phyloP scores from a whole-genome alignment of 192 early-diverging fungal genomes.

The Gonapodya prolifera region DNA sequence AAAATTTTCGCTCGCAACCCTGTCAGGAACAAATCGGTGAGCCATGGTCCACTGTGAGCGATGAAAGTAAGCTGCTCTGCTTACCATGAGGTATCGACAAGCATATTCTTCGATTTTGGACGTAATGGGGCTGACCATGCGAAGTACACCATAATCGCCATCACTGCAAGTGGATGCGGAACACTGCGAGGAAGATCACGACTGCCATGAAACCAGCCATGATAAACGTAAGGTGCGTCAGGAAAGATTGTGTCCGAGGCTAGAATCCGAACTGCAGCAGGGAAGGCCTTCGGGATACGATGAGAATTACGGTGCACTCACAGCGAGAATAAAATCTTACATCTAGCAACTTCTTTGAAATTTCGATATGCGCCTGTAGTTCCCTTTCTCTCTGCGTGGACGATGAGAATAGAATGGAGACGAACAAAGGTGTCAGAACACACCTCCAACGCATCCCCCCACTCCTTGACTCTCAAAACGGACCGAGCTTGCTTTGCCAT shows the following conservation, averaged over 20 bases:
- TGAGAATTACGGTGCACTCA: not conserved
- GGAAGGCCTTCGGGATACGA: not conserved
- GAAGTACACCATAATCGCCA: not conserved
- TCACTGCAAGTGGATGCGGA: not conserved
- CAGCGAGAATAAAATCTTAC: not conserved
- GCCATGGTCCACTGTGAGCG: not conserved
- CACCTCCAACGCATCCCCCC: too few species aligned
- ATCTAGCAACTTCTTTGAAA: not conserved
- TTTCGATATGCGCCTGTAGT: not conserved
- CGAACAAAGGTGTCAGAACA: too few species aligned
- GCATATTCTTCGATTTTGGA: not conserved
- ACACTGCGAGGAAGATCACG: not conserved
- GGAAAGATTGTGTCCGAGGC: not conserved
- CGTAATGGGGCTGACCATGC: not conserved
- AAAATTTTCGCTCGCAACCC: not conserved
- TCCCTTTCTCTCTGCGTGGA: not conserved
- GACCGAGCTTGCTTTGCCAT: not conserved
- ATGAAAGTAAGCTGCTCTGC: not conserved
- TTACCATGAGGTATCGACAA: not conserved
- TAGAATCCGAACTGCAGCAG: not conserved
- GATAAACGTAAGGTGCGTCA: not conserved
- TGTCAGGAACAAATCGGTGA: too few species aligned
- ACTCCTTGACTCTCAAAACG: not conserved
- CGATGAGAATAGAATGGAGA: too few species aligned
- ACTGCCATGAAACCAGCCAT: not conserved